A percentile compares a stretch with the other conserved stretches of the same genome.
Evolutionary conservation across 2,329 filamentous ascomycete genomes (phyloP).

Genomic region (Acrodontium crateriforme): DNA sequence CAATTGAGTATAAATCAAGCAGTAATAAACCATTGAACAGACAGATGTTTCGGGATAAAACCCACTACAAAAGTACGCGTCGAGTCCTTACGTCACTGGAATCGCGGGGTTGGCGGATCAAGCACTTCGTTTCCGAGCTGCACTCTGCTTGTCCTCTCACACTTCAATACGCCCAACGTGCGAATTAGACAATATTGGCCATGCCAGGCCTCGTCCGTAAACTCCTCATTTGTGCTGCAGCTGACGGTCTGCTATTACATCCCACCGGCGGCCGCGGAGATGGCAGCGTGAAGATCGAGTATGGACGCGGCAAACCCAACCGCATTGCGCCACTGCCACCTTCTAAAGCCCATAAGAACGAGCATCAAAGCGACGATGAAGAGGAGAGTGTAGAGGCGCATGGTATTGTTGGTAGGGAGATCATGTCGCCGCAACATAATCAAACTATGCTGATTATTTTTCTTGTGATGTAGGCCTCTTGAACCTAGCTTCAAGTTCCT

Average conservation of each 20-base stretch:
- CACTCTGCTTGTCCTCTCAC: no score
- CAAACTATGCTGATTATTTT: constrained; percentile 1
- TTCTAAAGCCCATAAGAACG: constrained; percentile 30
- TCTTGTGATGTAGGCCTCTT: constrained; percentile 67
- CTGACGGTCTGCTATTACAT: constrained; percentile 72
- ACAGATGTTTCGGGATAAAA: no score
- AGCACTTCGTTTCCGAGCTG: no score
- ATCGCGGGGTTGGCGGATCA: no score
- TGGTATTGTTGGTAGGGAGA: constrained; percentile 43
- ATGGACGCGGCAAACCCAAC: constrained; percentile 2
- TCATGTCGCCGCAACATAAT: not conserved
- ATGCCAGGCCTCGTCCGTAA: constrained; percentile 75
- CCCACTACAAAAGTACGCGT: no score
- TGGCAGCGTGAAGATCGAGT: constrained; percentile 7
- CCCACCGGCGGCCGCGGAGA: constrained; percentile 41
- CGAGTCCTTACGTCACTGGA: no score
- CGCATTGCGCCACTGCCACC: no score
- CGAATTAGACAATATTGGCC: no score
- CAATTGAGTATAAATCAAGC: no score
- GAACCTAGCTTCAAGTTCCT: constrained; percentile 65
- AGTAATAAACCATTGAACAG: no score
- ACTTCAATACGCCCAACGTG: no score
- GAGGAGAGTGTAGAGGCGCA: constrained; percentile 32
- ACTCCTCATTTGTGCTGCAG: constrained; percentile 58
- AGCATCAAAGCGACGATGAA: constrained; percentile 22